A percentile compares a stretch with the other conserved stretches of the same genome.
Evolutionary conservation across 495 filamentous ascomycete species (phyloP).

Genomic region (Lasiosphaeria hispida): DNA sequence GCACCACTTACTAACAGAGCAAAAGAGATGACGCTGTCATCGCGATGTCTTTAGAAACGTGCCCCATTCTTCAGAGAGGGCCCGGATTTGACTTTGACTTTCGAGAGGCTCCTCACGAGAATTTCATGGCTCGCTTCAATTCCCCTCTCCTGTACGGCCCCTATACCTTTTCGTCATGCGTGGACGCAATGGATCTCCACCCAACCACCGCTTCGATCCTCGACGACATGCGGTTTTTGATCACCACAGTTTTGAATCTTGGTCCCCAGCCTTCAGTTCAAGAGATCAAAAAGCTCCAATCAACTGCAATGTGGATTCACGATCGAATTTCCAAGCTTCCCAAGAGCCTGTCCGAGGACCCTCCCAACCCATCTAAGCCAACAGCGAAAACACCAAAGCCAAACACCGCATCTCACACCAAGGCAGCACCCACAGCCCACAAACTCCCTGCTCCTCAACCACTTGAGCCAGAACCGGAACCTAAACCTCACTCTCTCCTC

Average conservation of each 20-base stretch:
- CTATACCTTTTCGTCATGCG: slow-evolving; percentile 14
- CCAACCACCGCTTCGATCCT: slow-evolving; percentile 24
- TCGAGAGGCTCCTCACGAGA: slow-evolving; percentile 13
- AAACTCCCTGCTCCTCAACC: too few relatives aligned
- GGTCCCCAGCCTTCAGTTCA: slow-evolving; percentile 4
- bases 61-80: slow-evolving; percentile 13
- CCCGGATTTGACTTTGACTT: slow-evolving; percentile 22
- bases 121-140: slow-evolving; percentile 21
- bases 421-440: not conserved
- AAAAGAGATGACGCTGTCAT: slow-evolving; percentile 19
- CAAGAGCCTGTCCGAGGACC: slow-evolving; percentile 4
- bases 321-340: slow-evolving; percentile 14
- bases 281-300: slow-evolving; percentile 15
- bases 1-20: not conserved
- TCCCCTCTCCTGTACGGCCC: slow-evolving; percentile 20
- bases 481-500: slow-evolving; percentile 17
- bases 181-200: slow-evolving; percentile 16
- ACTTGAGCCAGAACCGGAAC: not conserved
- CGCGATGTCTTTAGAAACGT: slow-evolving; percentile 18
- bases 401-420: not conserved
- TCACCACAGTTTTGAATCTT: slow-evolving; percentile 18
- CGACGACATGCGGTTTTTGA: slow-evolving; percentile 23
- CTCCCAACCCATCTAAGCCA: not conserved
- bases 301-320: slow-evolving; percentile 20
- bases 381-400: not conserved